Conservation (phyloP, 1,284 basidiomycete genomes). For the Fistulinella cinereoalba region DNA sequence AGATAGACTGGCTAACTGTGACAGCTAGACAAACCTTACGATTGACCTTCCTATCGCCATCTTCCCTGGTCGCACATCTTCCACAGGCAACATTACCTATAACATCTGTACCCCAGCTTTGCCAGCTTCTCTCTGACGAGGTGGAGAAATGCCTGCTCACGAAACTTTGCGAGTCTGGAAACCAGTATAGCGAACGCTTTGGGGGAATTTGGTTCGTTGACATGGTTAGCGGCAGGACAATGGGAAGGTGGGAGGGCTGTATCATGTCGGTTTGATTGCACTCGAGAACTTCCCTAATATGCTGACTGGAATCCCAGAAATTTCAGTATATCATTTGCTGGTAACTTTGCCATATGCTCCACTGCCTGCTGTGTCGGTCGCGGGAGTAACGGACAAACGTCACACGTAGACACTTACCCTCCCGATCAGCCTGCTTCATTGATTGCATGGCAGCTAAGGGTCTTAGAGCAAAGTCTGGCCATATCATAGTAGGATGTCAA, state of each 20-base stretch:
- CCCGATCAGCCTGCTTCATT: conserved; percentile 35
- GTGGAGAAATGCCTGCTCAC: conserved; percentile 63
- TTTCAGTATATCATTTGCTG: conserved; percentile 54
- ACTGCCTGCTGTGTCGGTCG: conserved; percentile 52
- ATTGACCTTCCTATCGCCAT: conserved; percentile 70
- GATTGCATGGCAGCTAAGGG: conserved; percentile 48
- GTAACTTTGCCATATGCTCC: conserved; percentile 51
- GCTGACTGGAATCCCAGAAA: conserved; percentile 43
- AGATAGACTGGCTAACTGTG: background rate
- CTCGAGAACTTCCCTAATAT: conserved; percentile 3
- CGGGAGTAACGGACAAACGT: conserved; percentile 34
- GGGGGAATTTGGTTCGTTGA: conserved; percentile 78
- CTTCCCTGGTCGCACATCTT: conserved; percentile 66
- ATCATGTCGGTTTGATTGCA: conserved; percentile 53
- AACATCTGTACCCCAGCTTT: conserved; percentile 68
- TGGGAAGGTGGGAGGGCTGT: conserved; percentile 78
- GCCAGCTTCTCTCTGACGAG: conserved; percentile 73
- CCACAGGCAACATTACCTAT: conserved; percentile 71
- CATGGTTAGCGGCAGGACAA: conserved; percentile 54
- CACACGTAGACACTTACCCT: conserved; percentile 41
- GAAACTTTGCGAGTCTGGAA: conserved; percentile 65
- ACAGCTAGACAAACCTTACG: conserved; percentile 61
- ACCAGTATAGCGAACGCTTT: conserved; percentile 49
- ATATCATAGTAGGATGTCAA: conserved; percentile 17
- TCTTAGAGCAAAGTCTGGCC: conserved; percentile 39